A percentile compares a stretch with the other conserved stretches of the same genome.
Conservation (phyloP, 768 basidiomycete species). For the Pisolithus albus region DNA sequence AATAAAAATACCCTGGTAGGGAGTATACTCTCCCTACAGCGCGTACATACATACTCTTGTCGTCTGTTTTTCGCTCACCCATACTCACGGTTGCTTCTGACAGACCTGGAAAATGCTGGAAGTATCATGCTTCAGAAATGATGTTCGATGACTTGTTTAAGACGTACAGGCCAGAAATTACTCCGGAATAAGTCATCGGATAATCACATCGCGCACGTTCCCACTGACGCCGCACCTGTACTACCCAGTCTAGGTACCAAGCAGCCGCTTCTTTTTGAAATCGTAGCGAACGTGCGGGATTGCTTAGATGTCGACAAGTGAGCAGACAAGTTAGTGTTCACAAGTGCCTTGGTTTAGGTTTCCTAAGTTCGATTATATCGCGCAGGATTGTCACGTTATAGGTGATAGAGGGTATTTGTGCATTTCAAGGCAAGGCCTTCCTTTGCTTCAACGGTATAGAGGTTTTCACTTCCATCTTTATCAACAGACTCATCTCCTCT, state of each 20-base stretch:
- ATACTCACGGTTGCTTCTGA: no score
- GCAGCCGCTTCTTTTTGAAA: constrained; percentile 75
- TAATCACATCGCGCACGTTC: not conserved
- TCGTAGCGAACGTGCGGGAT: constrained; percentile 75
- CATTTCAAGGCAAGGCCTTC: constrained; percentile 34
- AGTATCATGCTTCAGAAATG: no score
- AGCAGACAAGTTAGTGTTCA: constrained; percentile 8
- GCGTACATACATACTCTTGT: no score
- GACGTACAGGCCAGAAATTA: no score
- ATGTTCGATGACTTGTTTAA: no score
- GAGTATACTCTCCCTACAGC: no score
- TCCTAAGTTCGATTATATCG: constrained; percentile 72
- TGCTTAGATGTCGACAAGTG: constrained; percentile 87
- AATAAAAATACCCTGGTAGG: no score
- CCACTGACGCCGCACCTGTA: not conserved
- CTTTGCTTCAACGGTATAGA: not conserved
- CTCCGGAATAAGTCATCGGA: no score
- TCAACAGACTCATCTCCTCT: constrained; percentile 57
- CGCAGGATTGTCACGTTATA: constrained; percentile 65
- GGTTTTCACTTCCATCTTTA: not conserved
- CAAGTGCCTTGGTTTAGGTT: not conserved
- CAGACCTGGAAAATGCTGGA: no score
- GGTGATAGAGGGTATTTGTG: constrained; percentile 54
- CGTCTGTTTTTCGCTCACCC: no score
- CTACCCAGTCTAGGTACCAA: constrained; percentile 31